These are phyloP conservation scores for Penicillium sp. DNA, from an alignment of 2,329 filamentous ascomycete genomes.

Conservation along the genomic window DNA sequence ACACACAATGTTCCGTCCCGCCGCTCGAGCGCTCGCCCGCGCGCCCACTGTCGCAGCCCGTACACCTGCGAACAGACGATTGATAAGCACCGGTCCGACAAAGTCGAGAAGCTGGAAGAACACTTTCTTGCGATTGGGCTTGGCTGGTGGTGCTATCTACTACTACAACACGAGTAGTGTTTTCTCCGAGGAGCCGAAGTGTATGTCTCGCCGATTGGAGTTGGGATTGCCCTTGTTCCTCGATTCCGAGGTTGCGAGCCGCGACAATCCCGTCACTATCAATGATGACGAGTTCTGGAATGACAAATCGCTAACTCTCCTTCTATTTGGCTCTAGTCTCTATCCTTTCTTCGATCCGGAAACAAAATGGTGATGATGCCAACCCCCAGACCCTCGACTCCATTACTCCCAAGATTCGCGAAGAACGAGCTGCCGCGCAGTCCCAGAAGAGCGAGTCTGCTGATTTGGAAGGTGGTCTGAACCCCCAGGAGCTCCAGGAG, in stretches of 20 bases:
- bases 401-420: slow-evolving; percentile 57
- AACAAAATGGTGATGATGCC: slow-evolving; percentile 43
- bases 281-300: slow-evolving; percentile 1
- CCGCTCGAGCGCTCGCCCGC: slow-evolving; percentile 48
- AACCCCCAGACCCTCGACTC: slow-evolving; percentile 66
- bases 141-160: slow-evolving; percentile 77
- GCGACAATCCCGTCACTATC: slow-evolving; percentile 8
- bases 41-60: slow-evolving; percentile 33
- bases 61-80: slow-evolving; percentile 44
- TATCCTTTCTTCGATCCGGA: slow-evolving; percentile 28
- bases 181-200: slow-evolving; percentile 77
- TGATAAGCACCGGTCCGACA: slow-evolving; percentile 57
- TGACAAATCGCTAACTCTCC: slow-evolving; percentile 13
- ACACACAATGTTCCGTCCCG: slow-evolving; percentile 53
- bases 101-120: slow-evolving; percentile 82
- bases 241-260: slow-evolving; percentile 8
- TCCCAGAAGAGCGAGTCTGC: slow-evolving; percentile 8
- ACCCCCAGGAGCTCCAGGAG: slow-evolving; percentile 65
- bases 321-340: slow-evolving; percentile 31
- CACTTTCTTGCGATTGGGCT: slow-evolving; percentile 68
- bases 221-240: slow-evolving; percentile 13
- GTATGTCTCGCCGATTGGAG: slow-evolving; percentile 55
- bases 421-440: slow-evolving; percentile 29
- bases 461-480: slow-evolving; percentile 26
- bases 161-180: slow-evolving; percentile 89